These are phyloP conservation scores for Arthrobotrys entomopaga DNA, from an alignment of 2,329 filamentous ascomycete genomes.

Conservation along the genomic window DNA sequence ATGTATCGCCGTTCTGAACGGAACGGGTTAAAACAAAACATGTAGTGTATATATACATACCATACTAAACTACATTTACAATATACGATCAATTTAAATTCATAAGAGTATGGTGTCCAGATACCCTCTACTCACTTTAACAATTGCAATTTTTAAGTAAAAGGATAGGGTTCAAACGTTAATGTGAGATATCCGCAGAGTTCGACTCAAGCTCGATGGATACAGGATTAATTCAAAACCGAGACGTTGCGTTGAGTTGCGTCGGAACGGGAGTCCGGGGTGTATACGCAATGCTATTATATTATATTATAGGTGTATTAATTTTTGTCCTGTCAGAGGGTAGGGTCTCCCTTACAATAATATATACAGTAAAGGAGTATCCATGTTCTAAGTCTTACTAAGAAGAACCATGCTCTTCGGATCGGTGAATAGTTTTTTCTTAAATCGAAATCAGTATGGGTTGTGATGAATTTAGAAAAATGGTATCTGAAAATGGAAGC, in stretches of 20 bases:
- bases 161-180: too few relatives aligned
- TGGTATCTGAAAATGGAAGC: neutral
- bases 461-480: too few relatives aligned
- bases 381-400: neutral
- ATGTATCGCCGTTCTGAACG: neutral
- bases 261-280: slow-evolving; percentile 10
- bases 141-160: neutral
- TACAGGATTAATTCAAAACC: slow-evolving; percentile 5
- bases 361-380: neutral
- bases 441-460: neutral
- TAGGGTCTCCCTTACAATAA: neutral
- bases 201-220: too few relatives aligned
- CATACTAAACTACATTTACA: too few relatives aligned
- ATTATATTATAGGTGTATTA: too few relatives aligned
- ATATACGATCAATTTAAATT: too few relatives aligned
- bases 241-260: too few relatives aligned
- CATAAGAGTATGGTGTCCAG: too few relatives aligned
- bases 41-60: too few relatives aligned
- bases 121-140: too few relatives aligned
- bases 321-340: neutral
- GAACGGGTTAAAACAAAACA: slow-evolving; percentile 7
- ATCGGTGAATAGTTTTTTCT: neutral
- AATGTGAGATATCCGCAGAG: neutral
- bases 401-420: neutral
- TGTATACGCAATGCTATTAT: neutral